These are phyloP conservation scores for Cyberlindnera bimundalis DNA, from an alignment of 805 yeast genomes.

Conservation along the genomic window DNA sequence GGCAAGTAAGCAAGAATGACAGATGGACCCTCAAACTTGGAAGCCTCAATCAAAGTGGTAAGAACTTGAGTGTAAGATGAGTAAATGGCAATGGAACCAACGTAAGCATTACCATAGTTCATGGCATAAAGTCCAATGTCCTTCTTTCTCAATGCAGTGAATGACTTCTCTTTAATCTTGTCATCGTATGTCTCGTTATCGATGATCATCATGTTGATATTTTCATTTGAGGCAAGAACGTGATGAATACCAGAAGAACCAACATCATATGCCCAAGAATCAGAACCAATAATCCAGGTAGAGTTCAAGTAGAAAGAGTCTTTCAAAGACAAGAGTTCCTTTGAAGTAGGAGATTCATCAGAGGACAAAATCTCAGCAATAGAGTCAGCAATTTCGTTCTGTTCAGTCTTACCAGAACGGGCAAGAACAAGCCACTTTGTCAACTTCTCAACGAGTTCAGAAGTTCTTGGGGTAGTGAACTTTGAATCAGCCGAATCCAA, in stretches of 20 bases:
- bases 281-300: slow-evolving; percentile 89
- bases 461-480: slow-evolving; percentile 41
- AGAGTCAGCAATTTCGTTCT: slow-evolving; percentile 18
- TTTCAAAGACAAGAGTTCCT: slow-evolving; percentile 43
- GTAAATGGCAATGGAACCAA: slow-evolving; percentile 92
- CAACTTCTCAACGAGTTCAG: slow-evolving; percentile 50
- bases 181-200: slow-evolving; percentile 73
- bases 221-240: slow-evolving; percentile 68
- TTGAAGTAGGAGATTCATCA: slow-evolving; percentile 40
- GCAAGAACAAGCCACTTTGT: slow-evolving; percentile 68
- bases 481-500: slow-evolving; percentile 29
- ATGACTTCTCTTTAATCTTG: slow-evolving; percentile 29
- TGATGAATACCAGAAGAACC: slow-evolving; percentile 92
- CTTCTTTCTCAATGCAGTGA: slow-evolving; percentile 62
- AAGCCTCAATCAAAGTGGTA: slow-evolving; percentile 88
- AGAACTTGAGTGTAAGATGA: slow-evolving; percentile 90
- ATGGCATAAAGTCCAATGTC: slow-evolving; percentile 93
- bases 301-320: slow-evolving; percentile 47
- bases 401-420: slow-evolving; percentile 29
- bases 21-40: slow-evolving; percentile 84
- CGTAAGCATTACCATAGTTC: slow-evolving; percentile 87
- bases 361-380: slow-evolving; percentile 37
- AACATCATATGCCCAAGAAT: slow-evolving; percentile 91
- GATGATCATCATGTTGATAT: slow-evolving; percentile 79
- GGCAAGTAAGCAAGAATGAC: slow-evolving; percentile 90